These are phyloP conservation scores for Colletotrichum zoysiae DNA, from an alignment of 2,329 filamentous ascomycete species.

Conservation along the genomic window DNA sequence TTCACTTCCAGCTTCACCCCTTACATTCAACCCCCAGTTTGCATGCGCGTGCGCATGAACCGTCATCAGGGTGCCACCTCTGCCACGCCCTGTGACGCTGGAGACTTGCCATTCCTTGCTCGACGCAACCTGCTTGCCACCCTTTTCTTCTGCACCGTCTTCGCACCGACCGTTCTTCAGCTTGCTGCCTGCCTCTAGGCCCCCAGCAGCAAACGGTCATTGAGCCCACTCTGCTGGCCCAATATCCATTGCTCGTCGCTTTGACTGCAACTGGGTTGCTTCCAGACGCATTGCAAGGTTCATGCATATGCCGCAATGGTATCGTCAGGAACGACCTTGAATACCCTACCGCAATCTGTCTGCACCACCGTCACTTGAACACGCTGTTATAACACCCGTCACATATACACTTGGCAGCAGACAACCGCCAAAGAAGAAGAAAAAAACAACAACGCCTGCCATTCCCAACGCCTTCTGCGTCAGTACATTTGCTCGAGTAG, in stretches of 20 bases:
- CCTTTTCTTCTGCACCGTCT: slow-evolving; percentile 22
- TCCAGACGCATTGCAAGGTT: slow-evolving; percentile 37
- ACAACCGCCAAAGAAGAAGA: slow-evolving; percentile 2
- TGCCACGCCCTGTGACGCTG: slow-evolving; percentile 33
- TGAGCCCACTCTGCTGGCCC: slow-evolving; percentile 29
- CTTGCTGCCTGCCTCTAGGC: slow-evolving; percentile 30
- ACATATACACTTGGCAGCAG: slow-evolving; percentile 40
- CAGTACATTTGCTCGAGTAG: slow-evolving; percentile 16
- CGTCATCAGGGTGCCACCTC: slow-evolving; percentile 33
- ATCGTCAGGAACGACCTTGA: slow-evolving; percentile 39
- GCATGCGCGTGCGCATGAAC: slow-evolving; percentile 40
- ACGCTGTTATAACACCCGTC: slow-evolving; percentile 43
- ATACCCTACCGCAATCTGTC: slow-evolving; percentile 27
- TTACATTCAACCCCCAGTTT: slow-evolving; percentile 36
- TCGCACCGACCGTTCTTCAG: slow-evolving; percentile 40
- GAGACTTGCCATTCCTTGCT: slow-evolving; percentile 25
- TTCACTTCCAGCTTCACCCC: slow-evolving; percentile 36
- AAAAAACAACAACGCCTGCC: background rate
- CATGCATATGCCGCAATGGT: slow-evolving; percentile 42
- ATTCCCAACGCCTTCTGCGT: slow-evolving; percentile 7
- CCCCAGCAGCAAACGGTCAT: slow-evolving; percentile 28
- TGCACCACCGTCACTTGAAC: slow-evolving; percentile 37
- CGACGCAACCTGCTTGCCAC: slow-evolving; percentile 28
- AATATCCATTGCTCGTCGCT: slow-evolving; percentile 26
- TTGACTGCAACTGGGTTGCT: slow-evolving; percentile 32